Evolutionary conservation across 2,329 filamentous ascomycete species (phyloP), one percentile per base, ranked within the genome.

Genomic region (Penicillium sp.): DNA sequence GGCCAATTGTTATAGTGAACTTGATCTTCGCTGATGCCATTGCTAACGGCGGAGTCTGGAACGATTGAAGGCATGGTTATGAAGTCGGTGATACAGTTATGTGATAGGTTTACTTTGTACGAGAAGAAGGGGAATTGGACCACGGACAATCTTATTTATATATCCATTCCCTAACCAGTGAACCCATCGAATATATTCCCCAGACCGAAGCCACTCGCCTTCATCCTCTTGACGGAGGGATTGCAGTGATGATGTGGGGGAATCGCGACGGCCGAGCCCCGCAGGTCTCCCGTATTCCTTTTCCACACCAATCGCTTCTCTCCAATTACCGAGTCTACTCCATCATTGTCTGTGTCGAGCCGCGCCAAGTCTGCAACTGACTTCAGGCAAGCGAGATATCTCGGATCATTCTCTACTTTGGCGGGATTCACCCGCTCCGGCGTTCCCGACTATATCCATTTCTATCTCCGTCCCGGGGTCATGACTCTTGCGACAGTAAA

Each of bases 1-100:
- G 77, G 77, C 77, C 77, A 80, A 49, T 77, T 69, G 25, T 75
- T 70, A 58, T 64, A 72, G 27, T 62, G 54, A 12, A 45, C 41
- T 9, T 45, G 31, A 8, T 31, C 29, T 5, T 16, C 25, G 19
- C 39, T 28, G n/a, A 38, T 45, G 28, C 14, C 8, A 48, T 22
- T 42, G 8, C 33, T 16, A 14, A 35, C 29, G 5, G 30, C 31
- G 28, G 41, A 25, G 0, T 35, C 22, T 12, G 14, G n/a, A 0
- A 13, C n/a, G n/a, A 44, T 16, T 1, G 41, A 42, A 41, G 50
- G 13, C 54, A 58, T 56, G 8, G 14, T 38, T 22, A 3, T 5
- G 12, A 25, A 11, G 7, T 19, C n/a, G 34, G 27, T 34, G 33
- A 38, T 36, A 6, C 14, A 22, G 19, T 22, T 22, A 39, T 28